Evolutionary conservation across 805 yeast species (phyloP).

Genomic region (Candida boleticola): DNA sequence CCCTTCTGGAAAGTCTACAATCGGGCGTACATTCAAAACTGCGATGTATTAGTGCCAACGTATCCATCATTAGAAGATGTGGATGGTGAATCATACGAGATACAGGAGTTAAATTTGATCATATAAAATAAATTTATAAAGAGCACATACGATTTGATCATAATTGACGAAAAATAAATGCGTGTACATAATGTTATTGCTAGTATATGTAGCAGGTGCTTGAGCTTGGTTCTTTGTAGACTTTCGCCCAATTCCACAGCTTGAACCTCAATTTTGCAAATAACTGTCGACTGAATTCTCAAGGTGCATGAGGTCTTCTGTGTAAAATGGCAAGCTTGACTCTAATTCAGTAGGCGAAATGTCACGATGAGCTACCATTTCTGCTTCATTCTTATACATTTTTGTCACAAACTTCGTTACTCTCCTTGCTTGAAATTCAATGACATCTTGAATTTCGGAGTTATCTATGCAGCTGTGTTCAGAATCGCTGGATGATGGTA

Average conservation of each 20-base stretch:
- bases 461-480: conserved; percentile 10
- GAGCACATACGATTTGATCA: no score
- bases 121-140: conserved; percentile 15
- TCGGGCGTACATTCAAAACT: conserved; percentile 65
- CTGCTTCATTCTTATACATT: conserved; percentile 35
- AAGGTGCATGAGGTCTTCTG: conserved; percentile 4
- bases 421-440: conserved; percentile 52
- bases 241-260: neutral
- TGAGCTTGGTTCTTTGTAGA: no score
- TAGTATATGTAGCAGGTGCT: no score
- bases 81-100: conserved; percentile 21
- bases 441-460: conserved; percentile 43
- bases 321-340: conserved; percentile 3
- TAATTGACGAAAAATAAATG: conserved; percentile 17
- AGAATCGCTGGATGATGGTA: conserved; percentile 27
- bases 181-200: no score
- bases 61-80: conserved; percentile 52
- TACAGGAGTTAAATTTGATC: conserved; percentile 54
- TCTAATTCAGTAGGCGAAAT: conserved; percentile 15
- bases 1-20: conserved; percentile 88
- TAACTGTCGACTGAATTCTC: conserved; percentile 10
- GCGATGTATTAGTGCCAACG: conserved; percentile 77
- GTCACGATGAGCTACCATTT: conserved; percentile 17
- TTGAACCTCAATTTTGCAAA: neutral
- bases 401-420: conserved; percentile 46